These are phyloP conservation scores for Lolium perenne DNA, from an alignment of 176 grass and related monocot genomes.

Conservation along the genomic window DNA sequence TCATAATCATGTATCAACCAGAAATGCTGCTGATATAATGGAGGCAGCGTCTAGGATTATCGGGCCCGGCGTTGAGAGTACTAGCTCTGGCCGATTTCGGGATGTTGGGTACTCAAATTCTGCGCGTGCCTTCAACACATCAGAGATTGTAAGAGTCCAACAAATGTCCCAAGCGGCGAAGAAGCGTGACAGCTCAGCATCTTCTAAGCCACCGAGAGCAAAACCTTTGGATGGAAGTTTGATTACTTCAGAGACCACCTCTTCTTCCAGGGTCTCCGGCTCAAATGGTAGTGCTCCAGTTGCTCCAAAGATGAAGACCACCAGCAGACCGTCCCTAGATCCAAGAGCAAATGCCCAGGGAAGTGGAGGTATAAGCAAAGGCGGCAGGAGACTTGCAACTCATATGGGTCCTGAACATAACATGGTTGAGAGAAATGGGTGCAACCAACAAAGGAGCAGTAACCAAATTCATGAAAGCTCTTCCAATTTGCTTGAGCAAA, in stretches of 20 bases:
- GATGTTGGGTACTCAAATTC: conserved; percentile 46
- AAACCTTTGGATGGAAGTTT: conserved; percentile 51
- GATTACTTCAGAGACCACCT: conserved; percentile 38
- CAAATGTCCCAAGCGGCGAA: conserved; percentile 46
- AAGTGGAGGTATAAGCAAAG: conserved; percentile 52
- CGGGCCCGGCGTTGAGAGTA: conserved; percentile 57
- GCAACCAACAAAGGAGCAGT: conserved; percentile 47
- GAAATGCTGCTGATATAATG: conserved; percentile 89
- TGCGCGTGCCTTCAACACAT: conserved; percentile 54
- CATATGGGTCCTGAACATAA: conserved; percentile 38
- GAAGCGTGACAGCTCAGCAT: conserved; percentile 36
- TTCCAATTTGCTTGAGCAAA: conserved; percentile 54
- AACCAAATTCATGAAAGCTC: conserved; percentile 43
- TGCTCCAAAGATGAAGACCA: conserved; percentile 52
- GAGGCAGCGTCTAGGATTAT: conserved; percentile 77
- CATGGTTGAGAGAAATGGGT: conserved; percentile 39
- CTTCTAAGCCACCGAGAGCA: conserved; percentile 31
- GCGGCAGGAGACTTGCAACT: conserved; percentile 46
- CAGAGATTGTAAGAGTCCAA: conserved; percentile 41
- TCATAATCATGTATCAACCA: conserved; percentile 51
- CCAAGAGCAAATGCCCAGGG: conserved; percentile 52
- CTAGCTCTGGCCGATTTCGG: conserved; percentile 26
- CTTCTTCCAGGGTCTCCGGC: conserved; percentile 29
- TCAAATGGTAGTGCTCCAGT: conserved; percentile 47
- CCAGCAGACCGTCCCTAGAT: conserved; percentile 43